phyloP scores from a whole-genome alignment of 140 eudicot species.

The Anethum foeniculum region DNA sequence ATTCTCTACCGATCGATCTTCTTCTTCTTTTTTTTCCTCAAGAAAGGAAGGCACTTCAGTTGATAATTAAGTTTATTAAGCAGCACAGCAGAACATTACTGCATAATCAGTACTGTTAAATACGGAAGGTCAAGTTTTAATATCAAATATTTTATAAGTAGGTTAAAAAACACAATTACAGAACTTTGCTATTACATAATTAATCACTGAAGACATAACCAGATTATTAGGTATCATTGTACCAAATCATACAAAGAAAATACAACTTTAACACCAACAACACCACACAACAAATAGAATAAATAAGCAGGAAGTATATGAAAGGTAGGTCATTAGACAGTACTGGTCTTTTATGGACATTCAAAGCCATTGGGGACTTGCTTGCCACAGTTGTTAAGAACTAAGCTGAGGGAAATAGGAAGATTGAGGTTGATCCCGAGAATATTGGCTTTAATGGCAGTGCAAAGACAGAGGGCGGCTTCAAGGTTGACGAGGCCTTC shows the following conservation, averaged over 20 bases:
- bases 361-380: slow-evolving; percentile 22
- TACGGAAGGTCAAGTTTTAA: no score
- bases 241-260: slow-evolving; percentile 1
- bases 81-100: no score
- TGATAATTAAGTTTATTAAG: no score
- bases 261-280: background rate
- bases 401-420: slow-evolving; percentile 34
- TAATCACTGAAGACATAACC: background rate
- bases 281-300: background rate
- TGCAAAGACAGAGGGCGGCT: slow-evolving; percentile 27
- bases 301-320: background rate
- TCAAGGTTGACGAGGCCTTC: slow-evolving; percentile 26
- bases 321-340: background rate
- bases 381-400: slow-evolving; percentile 34
- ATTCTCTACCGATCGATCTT: no score
- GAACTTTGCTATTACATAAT: background rate
- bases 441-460: slow-evolving; percentile 23
- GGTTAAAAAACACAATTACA: no score
- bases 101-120: no score
- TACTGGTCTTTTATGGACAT: background rate
- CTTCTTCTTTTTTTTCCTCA: no score
- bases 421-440: slow-evolving; percentile 17
- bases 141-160: no score
- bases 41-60: no score
- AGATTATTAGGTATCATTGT: background rate